These are phyloP conservation scores for Colletotrichum trifolii DNA, from an alignment of 2,329 filamentous ascomycete species.

Conservation along the genomic window DNA sequence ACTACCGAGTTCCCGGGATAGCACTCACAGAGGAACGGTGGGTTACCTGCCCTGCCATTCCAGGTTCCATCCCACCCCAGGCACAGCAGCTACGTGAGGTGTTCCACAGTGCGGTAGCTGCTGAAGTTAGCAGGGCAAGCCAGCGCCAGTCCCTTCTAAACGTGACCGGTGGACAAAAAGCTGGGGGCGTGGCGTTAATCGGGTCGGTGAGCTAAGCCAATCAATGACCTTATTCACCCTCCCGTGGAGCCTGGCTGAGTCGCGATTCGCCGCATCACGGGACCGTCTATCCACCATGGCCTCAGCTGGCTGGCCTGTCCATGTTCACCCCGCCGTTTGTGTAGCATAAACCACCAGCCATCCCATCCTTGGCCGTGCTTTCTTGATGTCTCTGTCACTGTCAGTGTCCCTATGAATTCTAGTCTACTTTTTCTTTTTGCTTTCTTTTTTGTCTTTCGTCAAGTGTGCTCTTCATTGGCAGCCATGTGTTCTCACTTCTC, in stretches of 20 bases:
- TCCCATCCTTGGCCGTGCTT: constrained; percentile 19
- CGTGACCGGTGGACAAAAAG: constrained; percentile 25
- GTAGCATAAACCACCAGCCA: constrained; percentile 28
- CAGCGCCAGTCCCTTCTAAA: constrained; percentile 34
- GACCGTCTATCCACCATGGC: constrained; percentile 4
- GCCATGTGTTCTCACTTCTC: constrained; percentile 2
- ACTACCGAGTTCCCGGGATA: constrained; percentile 17
- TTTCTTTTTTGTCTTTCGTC: neutral
- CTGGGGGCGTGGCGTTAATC: constrained; percentile 31
- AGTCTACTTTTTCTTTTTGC: neutral
- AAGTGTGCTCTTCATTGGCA: constrained; percentile 1
- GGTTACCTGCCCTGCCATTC: constrained; percentile 17
- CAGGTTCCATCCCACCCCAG: neutral
- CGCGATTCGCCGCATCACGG: constrained; percentile 26
- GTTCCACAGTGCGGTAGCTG: neutral
- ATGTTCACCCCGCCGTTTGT: constrained; percentile 35
- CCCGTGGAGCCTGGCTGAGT: constrained; percentile 24
- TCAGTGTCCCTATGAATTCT: neutral
- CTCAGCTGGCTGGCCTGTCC: constrained; percentile 28
- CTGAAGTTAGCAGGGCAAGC: neutral
- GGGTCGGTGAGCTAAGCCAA: constrained; percentile 15
- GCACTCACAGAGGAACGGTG: constrained; percentile 18
- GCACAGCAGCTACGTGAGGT: constrained; percentile 1
- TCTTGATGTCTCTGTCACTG: constrained; percentile 9
- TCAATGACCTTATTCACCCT: constrained; percentile 4